Conservation (phyloP, 371 early-diverging fungal species). For the Mucor saturninus region DNA sequence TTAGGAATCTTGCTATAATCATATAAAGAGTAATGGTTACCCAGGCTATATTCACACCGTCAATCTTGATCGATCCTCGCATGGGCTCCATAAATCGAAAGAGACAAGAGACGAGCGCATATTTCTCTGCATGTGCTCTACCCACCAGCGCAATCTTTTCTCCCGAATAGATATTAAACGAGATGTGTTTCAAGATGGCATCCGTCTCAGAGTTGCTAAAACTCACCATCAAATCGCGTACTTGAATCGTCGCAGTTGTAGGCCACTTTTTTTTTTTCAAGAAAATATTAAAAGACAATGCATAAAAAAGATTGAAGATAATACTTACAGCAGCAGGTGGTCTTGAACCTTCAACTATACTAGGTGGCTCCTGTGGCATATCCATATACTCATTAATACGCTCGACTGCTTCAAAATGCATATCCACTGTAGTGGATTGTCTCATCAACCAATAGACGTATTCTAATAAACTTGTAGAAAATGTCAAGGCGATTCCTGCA, state of each 20-base stretch:
- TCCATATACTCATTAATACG: slow-evolving; percentile 76
- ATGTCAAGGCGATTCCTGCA: slow-evolving; percentile 82
- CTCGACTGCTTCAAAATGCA: slow-evolving; percentile 86
- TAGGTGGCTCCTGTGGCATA: slow-evolving; percentile 76
- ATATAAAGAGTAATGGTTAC: slow-evolving; percentile 23
- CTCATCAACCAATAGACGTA: slow-evolving; percentile 81
- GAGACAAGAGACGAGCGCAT: slow-evolving; percentile 68
- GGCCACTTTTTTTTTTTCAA: slow-evolving; percentile 68
- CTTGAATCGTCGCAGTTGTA: slow-evolving; percentile 65
- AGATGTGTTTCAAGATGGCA: slow-evolving; percentile 60
- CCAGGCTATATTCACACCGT: slow-evolving; percentile 75
- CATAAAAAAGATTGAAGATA: too few species aligned
- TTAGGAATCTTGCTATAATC: not conserved
- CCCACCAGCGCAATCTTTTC: slow-evolving; percentile 81
- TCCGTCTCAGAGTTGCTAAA: slow-evolving; percentile 64
- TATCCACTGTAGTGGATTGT: slow-evolving; percentile 80
- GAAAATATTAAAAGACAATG: too few species aligned
- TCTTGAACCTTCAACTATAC: slow-evolving; percentile 54
- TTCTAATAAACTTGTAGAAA: slow-evolving; percentile 64
- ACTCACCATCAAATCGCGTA: slow-evolving; percentile 57
- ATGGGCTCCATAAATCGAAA: slow-evolving; percentile 80
- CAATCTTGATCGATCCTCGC: slow-evolving; percentile 72
- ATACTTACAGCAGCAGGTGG: slow-evolving; percentile 62
- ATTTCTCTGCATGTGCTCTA: slow-evolving; percentile 79
- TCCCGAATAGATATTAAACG: slow-evolving; percentile 57